Evolutionary conservation across 2,329 filamentous ascomycete species (phyloP).

Genomic region (Clonostachys sp.): DNA sequence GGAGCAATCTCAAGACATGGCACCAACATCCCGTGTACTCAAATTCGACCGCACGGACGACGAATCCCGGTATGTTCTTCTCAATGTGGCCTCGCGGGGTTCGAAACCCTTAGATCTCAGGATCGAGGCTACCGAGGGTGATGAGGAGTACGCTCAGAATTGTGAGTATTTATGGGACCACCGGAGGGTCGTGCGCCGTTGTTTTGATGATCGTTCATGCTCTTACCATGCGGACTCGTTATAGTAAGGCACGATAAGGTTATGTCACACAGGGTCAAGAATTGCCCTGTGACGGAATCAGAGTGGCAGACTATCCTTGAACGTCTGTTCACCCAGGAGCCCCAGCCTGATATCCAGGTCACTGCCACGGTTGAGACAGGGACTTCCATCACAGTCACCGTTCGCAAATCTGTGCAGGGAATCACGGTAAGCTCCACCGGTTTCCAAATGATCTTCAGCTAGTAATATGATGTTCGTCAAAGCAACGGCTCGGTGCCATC

Average conservation of each 20-base stretch:
- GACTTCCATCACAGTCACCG: constrained; percentile 50
- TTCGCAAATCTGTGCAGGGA: constrained; percentile 62
- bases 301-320: constrained; percentile 64
- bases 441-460: not conserved
- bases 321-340: constrained; percentile 48
- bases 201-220: not conserved
- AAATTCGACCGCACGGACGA: constrained; percentile 53
- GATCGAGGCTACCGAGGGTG: constrained; percentile 64
- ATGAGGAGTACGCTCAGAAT: constrained; percentile 51
- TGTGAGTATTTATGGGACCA: constrained; percentile 37
- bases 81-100: constrained; percentile 50
- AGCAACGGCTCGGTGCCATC: constrained; percentile 69
- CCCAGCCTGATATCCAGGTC: constrained; percentile 50
- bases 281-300: constrained; percentile 48
- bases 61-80: constrained; percentile 50
- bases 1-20: not conserved
- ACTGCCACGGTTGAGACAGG: constrained; percentile 53
- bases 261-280: constrained; percentile 45
- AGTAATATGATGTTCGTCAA: constrained; percentile 3
- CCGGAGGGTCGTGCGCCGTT: constrained; percentile 8
- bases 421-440: constrained; percentile 53
- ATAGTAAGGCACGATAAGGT: constrained; percentile 54
- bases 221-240: constrained; percentile 5
- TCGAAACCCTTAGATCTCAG: constrained; percentile 57
- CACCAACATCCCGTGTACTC: constrained; percentile 34